These are phyloP conservation scores for Vickermania spadyakhi DNA, from an alignment of 208 protist species.

Conservation along the genomic window DNA sequence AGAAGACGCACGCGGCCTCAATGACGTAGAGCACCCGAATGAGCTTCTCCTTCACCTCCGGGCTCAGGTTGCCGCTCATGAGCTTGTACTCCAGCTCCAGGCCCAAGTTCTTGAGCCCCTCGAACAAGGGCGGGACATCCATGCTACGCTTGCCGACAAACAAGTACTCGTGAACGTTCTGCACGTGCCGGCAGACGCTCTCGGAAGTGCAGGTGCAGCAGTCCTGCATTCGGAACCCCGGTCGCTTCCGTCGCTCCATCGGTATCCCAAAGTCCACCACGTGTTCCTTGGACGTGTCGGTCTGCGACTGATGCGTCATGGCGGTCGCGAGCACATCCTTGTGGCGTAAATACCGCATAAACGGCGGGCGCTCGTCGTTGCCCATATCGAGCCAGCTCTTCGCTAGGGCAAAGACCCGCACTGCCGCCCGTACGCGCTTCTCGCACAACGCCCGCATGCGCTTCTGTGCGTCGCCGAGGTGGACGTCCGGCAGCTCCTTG, in stretches of 20 bases:
- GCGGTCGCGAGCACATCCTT: constrained; percentile 58
- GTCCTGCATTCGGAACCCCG: constrained; percentile 49
- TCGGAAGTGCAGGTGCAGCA: constrained; percentile 66
- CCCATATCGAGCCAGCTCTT: constrained; percentile 37
- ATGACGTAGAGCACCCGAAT: constrained; percentile 30
- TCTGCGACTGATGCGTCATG: constrained; percentile 62
- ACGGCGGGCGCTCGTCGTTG: constrained; percentile 54
- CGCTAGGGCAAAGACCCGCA: constrained; percentile 60
- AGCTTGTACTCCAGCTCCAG: constrained; percentile 40
- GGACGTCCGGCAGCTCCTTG: constrained; percentile 26
- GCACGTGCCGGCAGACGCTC: constrained; percentile 76
- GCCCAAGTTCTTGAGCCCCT: constrained; percentile 53
- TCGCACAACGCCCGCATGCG: constrained; percentile 17
- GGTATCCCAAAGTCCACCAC: constrained; percentile 58
- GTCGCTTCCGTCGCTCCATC: constrained; percentile 23
- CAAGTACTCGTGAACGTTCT: constrained; percentile 82
- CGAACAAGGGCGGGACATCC: constrained; percentile 68
- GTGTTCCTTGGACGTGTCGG: constrained; percentile 41
- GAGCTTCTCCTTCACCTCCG: constrained; percentile 16
- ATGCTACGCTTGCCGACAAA: constrained; percentile 61
- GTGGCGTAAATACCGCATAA: constrained; percentile 75
- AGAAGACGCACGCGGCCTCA: constrained; percentile 61
- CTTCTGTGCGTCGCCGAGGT: constrained; percentile 33
- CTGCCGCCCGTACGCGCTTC: constrained; percentile 43
- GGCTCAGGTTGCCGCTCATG: constrained; percentile 18